These are phyloP conservation scores for Vaccinium darrowii DNA, from an alignment of 148 eudicot species.

Conservation along the genomic window DNA sequence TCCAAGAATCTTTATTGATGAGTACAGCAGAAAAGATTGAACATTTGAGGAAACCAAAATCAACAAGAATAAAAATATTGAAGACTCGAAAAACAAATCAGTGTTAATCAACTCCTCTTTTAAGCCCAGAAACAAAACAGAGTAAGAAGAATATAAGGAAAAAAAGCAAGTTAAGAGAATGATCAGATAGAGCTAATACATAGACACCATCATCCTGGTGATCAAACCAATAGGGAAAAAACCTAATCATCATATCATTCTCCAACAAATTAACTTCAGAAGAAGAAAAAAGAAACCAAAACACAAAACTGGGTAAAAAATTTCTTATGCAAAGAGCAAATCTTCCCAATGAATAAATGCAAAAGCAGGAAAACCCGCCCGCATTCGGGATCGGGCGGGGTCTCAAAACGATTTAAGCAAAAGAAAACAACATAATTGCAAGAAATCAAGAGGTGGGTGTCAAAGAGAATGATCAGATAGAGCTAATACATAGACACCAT, in stretches of 20 bases:
- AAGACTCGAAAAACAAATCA: background rate
- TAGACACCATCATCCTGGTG: background rate
- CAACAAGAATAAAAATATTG: background rate
- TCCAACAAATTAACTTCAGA: background rate
- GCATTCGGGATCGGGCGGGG: too few relatives aligned
- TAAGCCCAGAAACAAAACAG: background rate
- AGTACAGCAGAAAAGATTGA: background rate
- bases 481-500: constrained; percentile 5
- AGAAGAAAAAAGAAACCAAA: background rate
- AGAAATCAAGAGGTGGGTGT: background rate
- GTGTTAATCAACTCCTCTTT: background rate
- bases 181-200: constrained; percentile 1
- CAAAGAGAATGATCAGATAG: constrained; percentile 7
- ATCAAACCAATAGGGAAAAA: constrained; percentile 14
- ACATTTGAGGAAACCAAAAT: background rate
- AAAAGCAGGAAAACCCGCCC: background rate
- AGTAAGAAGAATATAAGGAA: background rate
- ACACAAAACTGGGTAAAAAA: background rate
- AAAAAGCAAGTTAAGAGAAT: background rate
- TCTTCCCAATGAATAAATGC: background rate
- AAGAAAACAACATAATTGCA: background rate
- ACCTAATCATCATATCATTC: background rate
- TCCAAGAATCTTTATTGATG: background rate
- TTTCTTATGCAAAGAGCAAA: background rate
- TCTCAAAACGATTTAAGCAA: background rate